Evolutionary conservation across 352 stramenopile species (phyloP).

Genomic region (Phytopythium mirpurense): DNA sequence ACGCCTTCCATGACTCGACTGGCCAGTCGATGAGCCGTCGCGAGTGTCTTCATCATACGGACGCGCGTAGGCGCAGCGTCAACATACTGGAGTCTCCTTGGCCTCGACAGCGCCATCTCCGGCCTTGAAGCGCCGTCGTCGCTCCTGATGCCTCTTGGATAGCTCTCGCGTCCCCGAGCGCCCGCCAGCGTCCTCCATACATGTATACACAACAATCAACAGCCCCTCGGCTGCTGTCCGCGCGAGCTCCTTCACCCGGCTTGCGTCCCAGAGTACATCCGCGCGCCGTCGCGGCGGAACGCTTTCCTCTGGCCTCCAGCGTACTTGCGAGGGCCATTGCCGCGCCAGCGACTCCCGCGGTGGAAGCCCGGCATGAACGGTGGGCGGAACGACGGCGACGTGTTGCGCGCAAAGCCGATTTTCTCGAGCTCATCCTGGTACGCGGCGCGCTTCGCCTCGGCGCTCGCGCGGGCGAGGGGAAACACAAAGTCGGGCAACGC

Average conservation of each 20-base stretch:
- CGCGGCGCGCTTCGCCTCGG: slow-evolving; percentile 44
- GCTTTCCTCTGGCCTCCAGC: slow-evolving; percentile 36
- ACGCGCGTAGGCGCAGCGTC: neutral
- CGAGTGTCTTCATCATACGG: neutral
- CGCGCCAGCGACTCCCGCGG: slow-evolving; percentile 45
- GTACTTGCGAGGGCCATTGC: slow-evolving; percentile 38
- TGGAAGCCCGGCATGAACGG: slow-evolving; percentile 39
- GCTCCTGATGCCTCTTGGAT: neutral
- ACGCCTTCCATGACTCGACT: neutral
- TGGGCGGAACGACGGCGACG: slow-evolving; percentile 38
- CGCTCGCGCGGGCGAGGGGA: slow-evolving; percentile 31
- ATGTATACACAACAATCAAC: neutral
- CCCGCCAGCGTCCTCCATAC: neutral
- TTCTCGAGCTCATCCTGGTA: slow-evolving; percentile 61
- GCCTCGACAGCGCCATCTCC: neutral
- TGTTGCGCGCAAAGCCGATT: slow-evolving; percentile 45
- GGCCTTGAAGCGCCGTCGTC: too few relatives aligned
- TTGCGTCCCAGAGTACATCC: slow-evolving; percentile 19
- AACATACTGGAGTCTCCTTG: neutral
- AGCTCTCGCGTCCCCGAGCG: neutral
- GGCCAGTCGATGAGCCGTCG: neutral
- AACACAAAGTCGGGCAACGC: slow-evolving; percentile 76
- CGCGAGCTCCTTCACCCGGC: slow-evolving; percentile 19
- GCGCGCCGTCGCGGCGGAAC: slow-evolving; percentile 17
- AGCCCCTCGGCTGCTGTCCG: neutral